Base-by-base conservation (phyloP, 2,329 filamentous ascomycete genomes). In the Diaporthe ampelina region DNA sequence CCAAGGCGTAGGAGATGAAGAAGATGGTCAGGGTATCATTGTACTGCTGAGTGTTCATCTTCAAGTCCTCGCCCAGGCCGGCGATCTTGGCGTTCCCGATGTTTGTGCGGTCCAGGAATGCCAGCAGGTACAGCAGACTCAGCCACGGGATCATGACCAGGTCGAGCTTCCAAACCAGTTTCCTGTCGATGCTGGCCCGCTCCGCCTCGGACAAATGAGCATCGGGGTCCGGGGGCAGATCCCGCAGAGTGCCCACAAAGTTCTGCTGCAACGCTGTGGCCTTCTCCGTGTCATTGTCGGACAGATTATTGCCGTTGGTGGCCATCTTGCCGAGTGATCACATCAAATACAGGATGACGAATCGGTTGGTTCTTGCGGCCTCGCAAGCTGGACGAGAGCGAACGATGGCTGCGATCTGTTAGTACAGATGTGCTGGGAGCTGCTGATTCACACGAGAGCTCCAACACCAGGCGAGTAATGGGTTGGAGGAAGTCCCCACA, bases 1-100 rank as follows among this genome's bases (percentile, higher is more conserved):
- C 95, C 45, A 95, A 83, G 2, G 94, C 89, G 81, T 98, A 98
- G 0, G 93, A 95, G 67, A 97, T 88, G 84, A 97, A 97, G 85
- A 97, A 97, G 78, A 97, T 93, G 45, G 93, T 94, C 10, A 97
- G 86, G 0, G 92, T 90, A 29, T 89, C 87, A 81, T 95, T 95
- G 84, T 95, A 97, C 79, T 93, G 86, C 8, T 86, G 83, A 3
- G 88, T 87, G 0, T 87, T 88, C 67, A 96, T 90, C 43, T 88
- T 77, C 21, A 97, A 84, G 73, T 93, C 91, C 11, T 56, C 77
- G 37, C 83, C 77, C 15, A 91, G 82, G 67, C 86, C 84, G 32
- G 88, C 89, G 74, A 92, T 89, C 77, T 91, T 91, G 50, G 90
- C 94, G 83, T 88, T 89, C 58, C 94, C 94, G 74, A 95, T 94